Conservation (phyloP, 306 rosid species). For the Biancaea sappan region DNA sequence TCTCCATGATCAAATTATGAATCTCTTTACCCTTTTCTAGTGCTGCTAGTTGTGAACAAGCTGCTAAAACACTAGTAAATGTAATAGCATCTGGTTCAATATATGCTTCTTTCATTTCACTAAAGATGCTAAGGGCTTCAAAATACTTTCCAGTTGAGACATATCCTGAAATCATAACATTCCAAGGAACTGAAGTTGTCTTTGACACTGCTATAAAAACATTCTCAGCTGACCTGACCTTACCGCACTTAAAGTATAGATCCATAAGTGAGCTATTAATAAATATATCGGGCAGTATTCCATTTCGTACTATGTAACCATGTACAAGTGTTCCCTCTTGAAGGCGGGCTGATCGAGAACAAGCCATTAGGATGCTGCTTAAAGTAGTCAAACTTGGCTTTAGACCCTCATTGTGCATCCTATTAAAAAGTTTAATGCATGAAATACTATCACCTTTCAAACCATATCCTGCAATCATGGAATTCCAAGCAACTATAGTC, state of each 20-base stretch:
- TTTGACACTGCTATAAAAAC: constrained; percentile 54
- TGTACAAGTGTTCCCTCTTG: constrained; percentile 67
- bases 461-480: constrained; percentile 66
- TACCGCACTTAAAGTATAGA: constrained; percentile 77
- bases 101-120: constrained; percentile 51
- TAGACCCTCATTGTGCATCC: constrained; percentile 63
- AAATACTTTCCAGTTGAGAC: constrained; percentile 57
- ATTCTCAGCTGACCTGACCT: constrained; percentile 55
- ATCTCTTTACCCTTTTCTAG: constrained; percentile 78
- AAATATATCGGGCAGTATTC: constrained; percentile 55
- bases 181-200: constrained; percentile 60
- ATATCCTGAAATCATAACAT: constrained; percentile 80
- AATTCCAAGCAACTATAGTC: constrained; percentile 78
- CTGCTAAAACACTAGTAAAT: constrained; percentile 65
- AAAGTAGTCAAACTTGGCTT: constrained; percentile 69
- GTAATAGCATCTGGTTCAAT: constrained; percentile 72
- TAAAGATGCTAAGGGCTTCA: constrained; percentile 58
- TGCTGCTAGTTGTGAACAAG: constrained; percentile 79
- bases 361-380: constrained; percentile 62
- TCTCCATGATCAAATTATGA: constrained; percentile 54
- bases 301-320: constrained; percentile 61
- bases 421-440: constrained; percentile 61
- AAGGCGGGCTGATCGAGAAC: constrained; percentile 58
- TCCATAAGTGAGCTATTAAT: constrained; percentile 61
- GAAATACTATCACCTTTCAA: constrained; percentile 68